A percentile compares a stretch with the other conserved stretches of the same genome.
These are phyloP conservation scores for Solanum pimpinellifolium DNA, from an alignment of 257 asterid species.

Conservation along the genomic window DNA sequence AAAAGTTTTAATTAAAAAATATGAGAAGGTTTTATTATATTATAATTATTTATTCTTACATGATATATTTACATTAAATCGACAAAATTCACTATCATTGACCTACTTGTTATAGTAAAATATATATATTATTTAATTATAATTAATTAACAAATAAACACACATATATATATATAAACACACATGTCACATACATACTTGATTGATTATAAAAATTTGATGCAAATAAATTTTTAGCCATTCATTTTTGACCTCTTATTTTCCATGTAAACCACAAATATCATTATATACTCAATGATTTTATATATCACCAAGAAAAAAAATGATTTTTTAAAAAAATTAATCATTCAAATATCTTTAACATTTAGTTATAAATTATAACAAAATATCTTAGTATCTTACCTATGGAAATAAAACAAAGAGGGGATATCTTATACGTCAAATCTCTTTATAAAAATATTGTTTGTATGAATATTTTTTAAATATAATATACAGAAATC, in stretches of 20 bases:
- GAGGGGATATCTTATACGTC: background rate
- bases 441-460: too few relatives aligned
- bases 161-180: background rate
- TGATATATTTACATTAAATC: background rate
- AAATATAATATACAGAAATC: too few relatives aligned
- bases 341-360: background rate
- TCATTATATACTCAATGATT: background rate
- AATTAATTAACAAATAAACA: background rate
- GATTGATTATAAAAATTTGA: background rate
- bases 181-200: background rate
- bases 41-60: background rate
- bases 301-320: too few relatives aligned
- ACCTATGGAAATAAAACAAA: background rate
- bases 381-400: background rate
- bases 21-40: background rate
- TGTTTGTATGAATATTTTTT: too few relatives aligned
- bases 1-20: background rate
- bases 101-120: background rate
- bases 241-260: background rate
- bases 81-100: background rate
- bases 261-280: background rate
- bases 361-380: too few relatives aligned
- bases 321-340: accelerated
- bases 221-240: background rate
- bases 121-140: background rate